Percentiles rank a stretch among this genome's conserved stretches.
phyloP scores from a whole-genome alignment of 805 yeast species.

The Metschnikowia proteae region DNA sequence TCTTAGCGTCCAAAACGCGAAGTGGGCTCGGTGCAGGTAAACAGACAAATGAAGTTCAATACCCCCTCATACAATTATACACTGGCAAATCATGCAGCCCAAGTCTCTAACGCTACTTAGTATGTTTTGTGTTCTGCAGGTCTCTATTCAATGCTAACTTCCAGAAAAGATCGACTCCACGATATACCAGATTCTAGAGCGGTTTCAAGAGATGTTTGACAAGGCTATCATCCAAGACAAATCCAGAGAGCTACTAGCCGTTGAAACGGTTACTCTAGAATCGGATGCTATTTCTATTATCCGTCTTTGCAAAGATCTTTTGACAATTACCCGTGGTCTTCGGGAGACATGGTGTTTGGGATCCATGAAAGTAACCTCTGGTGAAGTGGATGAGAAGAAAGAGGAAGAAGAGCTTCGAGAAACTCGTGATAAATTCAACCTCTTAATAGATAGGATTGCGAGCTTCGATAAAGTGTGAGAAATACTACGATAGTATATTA shows the following conservation, averaged over 20 bases:
- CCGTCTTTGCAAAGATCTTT: slow-evolving; percentile 50
- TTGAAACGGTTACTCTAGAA: slow-evolving; percentile 56
- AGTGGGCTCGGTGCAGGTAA: neutral
- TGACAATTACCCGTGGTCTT: slow-evolving; percentile 45
- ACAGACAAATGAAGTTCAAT: neutral
- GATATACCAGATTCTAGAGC: slow-evolving; percentile 48
- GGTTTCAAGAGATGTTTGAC: slow-evolving; percentile 51
- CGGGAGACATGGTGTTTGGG: slow-evolving; percentile 59
- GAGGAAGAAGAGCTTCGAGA: slow-evolving; percentile 22
- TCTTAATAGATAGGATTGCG: slow-evolving; percentile 15
- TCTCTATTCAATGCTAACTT: slow-evolving; percentile 17
- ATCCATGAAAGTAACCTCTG: slow-evolving; percentile 38
- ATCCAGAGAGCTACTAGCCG: slow-evolving; percentile 41
- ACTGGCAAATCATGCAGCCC: slow-evolving; percentile 39
- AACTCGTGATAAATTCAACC: slow-evolving; percentile 29
- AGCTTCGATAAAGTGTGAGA: slow-evolving; percentile 7
- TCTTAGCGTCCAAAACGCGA: neutral
- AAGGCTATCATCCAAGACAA: slow-evolving; percentile 41
- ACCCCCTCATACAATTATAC: neutral
- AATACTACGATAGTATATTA: neutral
- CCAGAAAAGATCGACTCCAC: slow-evolving; percentile 49
- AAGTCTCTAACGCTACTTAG: slow-evolving; percentile 39
- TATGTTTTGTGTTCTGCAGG: slow-evolving; percentile 17
- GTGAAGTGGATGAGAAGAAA: slow-evolving; percentile 13
- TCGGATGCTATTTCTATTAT: slow-evolving; percentile 49